These are phyloP conservation scores for Hymenoscyphus linearis DNA, from an alignment of 2,329 filamentous ascomycete species.

Conservation along the genomic window DNA sequence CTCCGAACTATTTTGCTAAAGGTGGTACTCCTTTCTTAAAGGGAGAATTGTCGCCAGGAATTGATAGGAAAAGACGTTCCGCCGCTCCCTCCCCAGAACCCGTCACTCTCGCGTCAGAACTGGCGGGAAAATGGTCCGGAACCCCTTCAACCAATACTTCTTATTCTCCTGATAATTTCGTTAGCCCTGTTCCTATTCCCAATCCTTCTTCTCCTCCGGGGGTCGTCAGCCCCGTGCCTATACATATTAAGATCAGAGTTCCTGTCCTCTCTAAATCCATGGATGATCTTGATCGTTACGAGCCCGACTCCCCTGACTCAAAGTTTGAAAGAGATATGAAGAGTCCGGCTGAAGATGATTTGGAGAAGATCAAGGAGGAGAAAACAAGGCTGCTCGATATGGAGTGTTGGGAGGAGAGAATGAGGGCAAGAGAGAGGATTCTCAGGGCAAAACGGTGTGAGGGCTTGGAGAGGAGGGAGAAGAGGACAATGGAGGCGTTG, in stretches of 20 bases:
- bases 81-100: neutral
- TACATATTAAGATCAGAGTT: neutral
- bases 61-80: neutral
- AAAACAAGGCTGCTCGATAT: neutral
- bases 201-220: neutral
- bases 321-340: neutral
- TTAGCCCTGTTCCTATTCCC: neutral
- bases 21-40: conserved; percentile 1
- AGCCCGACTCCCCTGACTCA: conserved; percentile 3
- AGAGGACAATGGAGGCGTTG: conserved; percentile 15
- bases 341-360: neutral
- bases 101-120: neutral
- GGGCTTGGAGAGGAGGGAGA: neutral
- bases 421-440: neutral
- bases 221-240: neutral
- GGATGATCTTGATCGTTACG: conserved; percentile 20
- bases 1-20: neutral
- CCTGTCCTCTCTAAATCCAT: conserved; percentile 7
- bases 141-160: neutral
- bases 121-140: neutral
- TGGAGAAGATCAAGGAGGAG: neutral
- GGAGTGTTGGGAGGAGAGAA: neutral
- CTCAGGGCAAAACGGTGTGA: neutral
- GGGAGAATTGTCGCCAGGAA: neutral
- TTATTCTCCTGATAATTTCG: neutral